Conservation (phyloP, 2,329 filamentous ascomycete species). For the Tolypocladium inflatum region DNA sequence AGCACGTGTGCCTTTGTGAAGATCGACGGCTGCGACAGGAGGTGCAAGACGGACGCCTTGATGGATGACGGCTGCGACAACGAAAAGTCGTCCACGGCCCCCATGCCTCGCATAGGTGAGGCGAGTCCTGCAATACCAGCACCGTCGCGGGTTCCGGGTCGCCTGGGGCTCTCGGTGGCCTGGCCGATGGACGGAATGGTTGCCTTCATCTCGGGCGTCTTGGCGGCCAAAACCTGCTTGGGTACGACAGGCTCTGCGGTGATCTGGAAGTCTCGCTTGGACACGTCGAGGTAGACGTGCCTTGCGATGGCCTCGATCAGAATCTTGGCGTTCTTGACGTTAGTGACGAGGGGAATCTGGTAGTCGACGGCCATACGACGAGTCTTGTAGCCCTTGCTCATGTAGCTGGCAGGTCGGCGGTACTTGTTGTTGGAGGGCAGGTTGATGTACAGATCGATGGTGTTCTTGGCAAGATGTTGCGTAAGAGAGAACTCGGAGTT, state of each 20-base stretch:
- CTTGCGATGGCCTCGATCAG: constrained; percentile 88
- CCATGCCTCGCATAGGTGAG: constrained; percentile 12
- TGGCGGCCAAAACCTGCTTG: constrained; percentile 46
- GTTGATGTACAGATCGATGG: constrained; percentile 98
- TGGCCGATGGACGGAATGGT: constrained; percentile 28
- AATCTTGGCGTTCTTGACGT: constrained; percentile 98
- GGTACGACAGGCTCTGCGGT: constrained; percentile 71
- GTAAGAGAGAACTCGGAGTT: constrained; percentile 95
- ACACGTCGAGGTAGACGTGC: constrained; percentile 76
- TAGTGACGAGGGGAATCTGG: constrained; percentile 93
- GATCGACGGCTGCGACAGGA: constrained; percentile 64
- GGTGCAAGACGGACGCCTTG: constrained; percentile 55
- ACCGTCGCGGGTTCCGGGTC: constrained; percentile 17
- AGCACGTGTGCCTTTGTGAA: constrained; percentile 89
- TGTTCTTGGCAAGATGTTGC: constrained; percentile 93
- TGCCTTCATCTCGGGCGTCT: constrained; percentile 50
- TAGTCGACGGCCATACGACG: constrained; percentile 96
- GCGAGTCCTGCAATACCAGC: constrained; percentile 10
- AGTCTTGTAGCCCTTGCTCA: constrained; percentile 95
- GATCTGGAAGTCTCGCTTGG: constrained; percentile 81
- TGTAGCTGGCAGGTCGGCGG: constrained; percentile 92
- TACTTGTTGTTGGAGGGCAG: constrained; percentile 98
- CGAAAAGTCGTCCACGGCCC: constrained; percentile 33
- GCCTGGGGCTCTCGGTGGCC: constrained; percentile 24
- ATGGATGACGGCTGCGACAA: constrained; percentile 40